A percentile compares a stretch with the other conserved stretches of the same genome.
Evolutionary conservation across 345 rosid genomes (phyloP).

Genomic region (Triadica sebifera): DNA sequence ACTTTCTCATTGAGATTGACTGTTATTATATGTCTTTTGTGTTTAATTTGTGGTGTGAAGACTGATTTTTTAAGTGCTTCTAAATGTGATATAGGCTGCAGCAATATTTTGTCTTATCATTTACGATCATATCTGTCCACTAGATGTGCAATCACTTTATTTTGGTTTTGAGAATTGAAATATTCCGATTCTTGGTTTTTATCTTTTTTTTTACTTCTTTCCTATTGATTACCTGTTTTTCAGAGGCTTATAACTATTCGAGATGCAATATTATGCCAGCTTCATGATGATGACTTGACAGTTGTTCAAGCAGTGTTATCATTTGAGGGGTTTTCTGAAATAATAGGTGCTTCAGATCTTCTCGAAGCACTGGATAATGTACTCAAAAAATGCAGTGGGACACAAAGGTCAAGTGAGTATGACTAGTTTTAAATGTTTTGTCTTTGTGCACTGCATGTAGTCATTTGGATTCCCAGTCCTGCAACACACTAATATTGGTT

Average conservation of each 20-base stretch:
- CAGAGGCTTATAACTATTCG: conserved; percentile 66
- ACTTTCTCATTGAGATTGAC: too few species aligned
- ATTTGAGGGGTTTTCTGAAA: conserved; percentile 54
- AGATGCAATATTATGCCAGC: conserved; percentile 67
- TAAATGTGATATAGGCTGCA: too few species aligned
- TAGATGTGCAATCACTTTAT: neutral
- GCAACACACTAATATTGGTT: neutral
- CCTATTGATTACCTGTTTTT: conserved; percentile 14
- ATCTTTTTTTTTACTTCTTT: neutral
- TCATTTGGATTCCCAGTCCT: neutral
- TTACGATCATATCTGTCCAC: neutral
- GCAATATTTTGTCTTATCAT: too few species aligned
- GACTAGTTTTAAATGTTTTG: neutral
- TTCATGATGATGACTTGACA: conserved; percentile 74
- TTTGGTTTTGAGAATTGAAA: neutral
- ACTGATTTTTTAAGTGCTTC: too few species aligned
- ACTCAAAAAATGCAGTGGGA: conserved; percentile 51
- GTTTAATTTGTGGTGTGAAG: too few species aligned
- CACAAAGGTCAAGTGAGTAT: conserved; percentile 55
- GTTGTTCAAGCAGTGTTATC: conserved; percentile 73
- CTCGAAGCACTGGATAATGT: conserved; percentile 50
- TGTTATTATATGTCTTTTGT: too few species aligned
- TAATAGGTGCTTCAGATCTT: conserved; percentile 49
- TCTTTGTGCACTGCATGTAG: neutral
- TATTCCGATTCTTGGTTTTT: neutral